Evolutionary conservation across 2,329 filamentous ascomycete genomes (phyloP), one percentile per base, ranked within the genome.

Genomic region (Colletotrichum somersetense): DNA sequence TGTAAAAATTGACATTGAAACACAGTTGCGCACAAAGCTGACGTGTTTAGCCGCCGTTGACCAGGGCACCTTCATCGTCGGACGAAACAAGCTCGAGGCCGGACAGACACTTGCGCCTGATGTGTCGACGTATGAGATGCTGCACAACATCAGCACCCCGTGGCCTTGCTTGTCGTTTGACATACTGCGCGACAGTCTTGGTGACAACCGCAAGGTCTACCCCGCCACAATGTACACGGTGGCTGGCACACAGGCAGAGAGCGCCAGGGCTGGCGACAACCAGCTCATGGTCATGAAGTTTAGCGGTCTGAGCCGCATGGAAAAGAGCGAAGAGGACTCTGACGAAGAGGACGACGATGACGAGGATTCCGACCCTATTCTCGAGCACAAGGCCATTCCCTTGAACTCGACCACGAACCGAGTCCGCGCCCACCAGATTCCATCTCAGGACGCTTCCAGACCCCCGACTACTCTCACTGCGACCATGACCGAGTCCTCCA

Each of bases 81-180:
- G 96, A 75, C 91, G 96, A 78, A 94, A 95, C 81, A 96, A 96
- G 85, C 89, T 98, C 74, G 94, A 94, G 75, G 91, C 94, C 16
- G 96, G 95, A 77, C 95, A 98, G 86, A 95, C 94, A 6, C 89
- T 99, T 68, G 91, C 95, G 4, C 96, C 96, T 18, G 96, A 99
- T 83, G 88, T 93, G 71, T 94, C 93, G n/a, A 96, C 96, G 7
- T 99, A 99, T 85, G 93, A 98, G 81, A 97, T 99, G 95, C 90
- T 99, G 72, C 96, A 99, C 86, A 94, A 91, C 73, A 89, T 99
- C 75, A 96, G 93, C 82, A 95, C 95, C 10, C 95, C 95, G 1
- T 99, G 96, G 96, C 96, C 96, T 3, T 99, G 96, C 81, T 89
- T 99, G 20, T 98, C 96, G 2, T 97, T 98, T 83, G 96, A 98